Evolutionary conservation across 192 early-diverging fungal species (phyloP), one percentile per base, ranked within the genome.

Genomic region (Coemansia interrupta): DNA sequence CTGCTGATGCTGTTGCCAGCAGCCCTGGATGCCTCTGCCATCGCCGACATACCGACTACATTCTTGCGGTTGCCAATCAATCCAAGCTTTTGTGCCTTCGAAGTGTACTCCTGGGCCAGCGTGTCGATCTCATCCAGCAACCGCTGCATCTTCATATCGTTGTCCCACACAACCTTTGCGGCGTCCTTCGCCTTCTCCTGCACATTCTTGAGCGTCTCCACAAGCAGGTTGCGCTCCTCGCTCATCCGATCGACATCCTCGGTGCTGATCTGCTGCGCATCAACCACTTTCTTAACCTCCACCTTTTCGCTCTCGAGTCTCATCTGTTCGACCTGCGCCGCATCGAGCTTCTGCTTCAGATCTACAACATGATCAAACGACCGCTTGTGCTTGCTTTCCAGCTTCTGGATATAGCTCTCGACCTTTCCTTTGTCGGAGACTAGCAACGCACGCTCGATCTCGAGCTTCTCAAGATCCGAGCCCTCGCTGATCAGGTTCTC

Each of bases 181-280:
- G 73, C 66, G 47, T 87, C 86, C 46, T 88, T 82, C 22, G 74
- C 59, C 61, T 87, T 84, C 9, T 45, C 64, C 36, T 83, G 78
- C 13, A 83, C 54, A 4, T 44, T 58, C 47, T 83, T 70, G 36
- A 89, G 72, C 5, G 72, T 74, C 41, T 81, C 73, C 17, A 70
- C 48, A 8, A 92, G 76, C 70, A 86, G 83, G 49, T 89, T 88
- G 30, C 85, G 76, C 69, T 92, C 90, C 24, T 84, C 80, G 47
- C 82, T 87, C 89, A 92, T 92, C 18, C 89, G 80, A 56, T 92
- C 90, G 23, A 90, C 85, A 71, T 92, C 90, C 26, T 85, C 85
- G 36, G 88, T 84, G 23, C 83, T 86, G 30, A 92, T 85, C 62
- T 88, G 85, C 67, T 92, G 90, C 49, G 70, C 66, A 51, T 92